These are phyloP conservation scores for Pichia phayaonensis DNA, from an alignment of 805 yeast genomes.

Conservation along the genomic window DNA sequence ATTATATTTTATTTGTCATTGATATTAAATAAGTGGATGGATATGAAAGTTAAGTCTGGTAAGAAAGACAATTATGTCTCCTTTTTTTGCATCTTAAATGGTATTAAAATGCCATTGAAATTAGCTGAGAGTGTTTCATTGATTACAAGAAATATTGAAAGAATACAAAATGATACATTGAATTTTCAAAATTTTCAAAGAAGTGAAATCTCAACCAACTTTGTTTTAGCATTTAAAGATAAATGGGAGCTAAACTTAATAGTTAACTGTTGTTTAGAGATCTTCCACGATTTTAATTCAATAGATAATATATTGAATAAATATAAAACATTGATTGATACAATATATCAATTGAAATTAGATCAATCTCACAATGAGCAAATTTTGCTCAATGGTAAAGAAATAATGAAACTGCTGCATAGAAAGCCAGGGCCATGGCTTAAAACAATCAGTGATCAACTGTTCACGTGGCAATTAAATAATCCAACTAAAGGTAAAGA, in stretches of 20 bases:
- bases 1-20: slow-evolving; percentile 39
- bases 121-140: slow-evolving; percentile 45
- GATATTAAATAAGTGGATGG: slow-evolving; percentile 44
- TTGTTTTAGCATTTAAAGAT: slow-evolving; percentile 45
- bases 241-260: slow-evolving; percentile 39
- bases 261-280: slow-evolving; percentile 14
- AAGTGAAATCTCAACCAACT: slow-evolving; percentile 51
- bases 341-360: slow-evolving; percentile 31
- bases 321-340: slow-evolving; percentile 29
- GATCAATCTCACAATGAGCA: slow-evolving; percentile 41
- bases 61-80: slow-evolving; percentile 32
- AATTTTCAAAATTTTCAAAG: slow-evolving; percentile 31
- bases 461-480: slow-evolving; percentile 72
- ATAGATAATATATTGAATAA: slow-evolving; percentile 20
- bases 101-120: slow-evolving; percentile 54
- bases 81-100: slow-evolving; percentile 53
- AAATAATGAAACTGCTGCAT: slow-evolving; percentile 41
- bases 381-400: slow-evolving; percentile 73
- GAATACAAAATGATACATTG: slow-evolving; percentile 17
- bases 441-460: slow-evolving; percentile 43
- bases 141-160: slow-evolving; percentile 30
- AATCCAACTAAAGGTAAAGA: slow-evolving; percentile 49
- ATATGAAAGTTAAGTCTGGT: slow-evolving; percentile 23
- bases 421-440: slow-evolving; percentile 88
- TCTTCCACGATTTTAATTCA: slow-evolving; percentile 8